Conservation (phyloP, 371 early-diverging fungal species). For the Nosema muscidifuracis region DNA sequence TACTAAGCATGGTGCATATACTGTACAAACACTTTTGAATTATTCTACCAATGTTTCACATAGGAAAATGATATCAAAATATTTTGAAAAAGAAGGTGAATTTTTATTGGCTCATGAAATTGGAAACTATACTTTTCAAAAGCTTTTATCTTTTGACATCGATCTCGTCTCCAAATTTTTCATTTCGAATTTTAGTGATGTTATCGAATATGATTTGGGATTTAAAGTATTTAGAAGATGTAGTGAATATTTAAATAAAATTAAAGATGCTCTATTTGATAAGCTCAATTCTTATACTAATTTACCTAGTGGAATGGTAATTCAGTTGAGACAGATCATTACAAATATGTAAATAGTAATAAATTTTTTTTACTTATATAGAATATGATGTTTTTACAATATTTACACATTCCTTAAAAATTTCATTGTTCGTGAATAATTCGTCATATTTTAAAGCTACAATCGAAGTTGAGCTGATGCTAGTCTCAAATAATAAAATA, state of each 20-base stretch:
- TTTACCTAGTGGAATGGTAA: background rate
- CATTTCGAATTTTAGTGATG: conserved; percentile 41
- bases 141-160: conserved; percentile 51
- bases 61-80: conserved; percentile 43
- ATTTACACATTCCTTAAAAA: conserved; percentile 11
- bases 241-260: conserved; percentile 44
- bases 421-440: conserved; percentile 35
- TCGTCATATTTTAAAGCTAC: conserved; percentile 11
- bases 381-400: conserved; percentile 4
- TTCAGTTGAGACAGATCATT: background rate
- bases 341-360: background rate
- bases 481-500: conserved; percentile 43
- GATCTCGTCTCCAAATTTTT: conserved; percentile 50
- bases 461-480: conserved; percentile 16
- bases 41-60: conserved; percentile 14
- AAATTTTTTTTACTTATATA: background rate
- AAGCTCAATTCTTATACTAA: background rate
- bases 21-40: conserved; percentile 58
- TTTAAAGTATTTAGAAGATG: conserved; percentile 58
- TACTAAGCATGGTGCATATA: conserved; percentile 63
- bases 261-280: conserved; percentile 35
- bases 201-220: conserved; percentile 51
- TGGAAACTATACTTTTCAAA: conserved; percentile 63
- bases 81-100: conserved; percentile 48
- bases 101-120: conserved; percentile 59